Conservation (phyloP, 345 rosid genomes). For the Physaria fendleri region DNA sequence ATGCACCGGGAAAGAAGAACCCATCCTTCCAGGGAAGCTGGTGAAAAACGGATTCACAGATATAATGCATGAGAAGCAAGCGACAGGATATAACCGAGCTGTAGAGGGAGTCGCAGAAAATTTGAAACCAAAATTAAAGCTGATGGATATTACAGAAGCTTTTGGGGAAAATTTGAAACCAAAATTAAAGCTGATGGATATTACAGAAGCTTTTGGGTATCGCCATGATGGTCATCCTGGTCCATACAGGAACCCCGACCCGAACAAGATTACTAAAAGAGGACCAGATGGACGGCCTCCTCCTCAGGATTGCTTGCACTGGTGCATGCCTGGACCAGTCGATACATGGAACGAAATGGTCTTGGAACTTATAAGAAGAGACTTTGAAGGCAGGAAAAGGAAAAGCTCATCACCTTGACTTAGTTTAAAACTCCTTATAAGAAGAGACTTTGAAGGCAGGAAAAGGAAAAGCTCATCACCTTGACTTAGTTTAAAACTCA, state of each 20-base stretch:
- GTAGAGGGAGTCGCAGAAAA: too few species aligned
- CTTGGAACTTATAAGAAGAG: constrained; percentile 69
- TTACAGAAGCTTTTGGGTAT: constrained; percentile 64
- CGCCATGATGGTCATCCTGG: constrained; percentile 97
- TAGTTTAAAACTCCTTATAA: constrained; percentile 37
- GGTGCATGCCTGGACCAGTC: constrained; percentile 99
- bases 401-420: constrained; percentile 13
- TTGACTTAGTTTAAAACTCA: constrained; percentile 11
- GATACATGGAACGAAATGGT: constrained; percentile 91
- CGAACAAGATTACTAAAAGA: constrained; percentile 71
- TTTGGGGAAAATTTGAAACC: too few species aligned
- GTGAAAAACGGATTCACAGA: constrained; percentile 69
- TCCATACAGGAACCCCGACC: constrained; percentile 77
- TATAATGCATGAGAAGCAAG: constrained; percentile 71
- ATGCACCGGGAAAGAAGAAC: constrained; percentile 74
- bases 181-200: constrained; percentile 84
- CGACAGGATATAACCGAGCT: constrained; percentile 44
- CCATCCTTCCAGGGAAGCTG: constrained; percentile 49
- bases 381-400: constrained; percentile 35
- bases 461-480: constrained; percentile 10
- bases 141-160: constrained; percentile 77
- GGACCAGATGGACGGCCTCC: constrained; percentile 83
- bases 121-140: too few species aligned
- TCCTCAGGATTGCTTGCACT: constrained; percentile 90
- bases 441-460: constrained; percentile 53